Base-by-base conservation (phyloP, 495 filamentous ascomycete genomes). In the Trichoderma orchidacearum region DNA sequence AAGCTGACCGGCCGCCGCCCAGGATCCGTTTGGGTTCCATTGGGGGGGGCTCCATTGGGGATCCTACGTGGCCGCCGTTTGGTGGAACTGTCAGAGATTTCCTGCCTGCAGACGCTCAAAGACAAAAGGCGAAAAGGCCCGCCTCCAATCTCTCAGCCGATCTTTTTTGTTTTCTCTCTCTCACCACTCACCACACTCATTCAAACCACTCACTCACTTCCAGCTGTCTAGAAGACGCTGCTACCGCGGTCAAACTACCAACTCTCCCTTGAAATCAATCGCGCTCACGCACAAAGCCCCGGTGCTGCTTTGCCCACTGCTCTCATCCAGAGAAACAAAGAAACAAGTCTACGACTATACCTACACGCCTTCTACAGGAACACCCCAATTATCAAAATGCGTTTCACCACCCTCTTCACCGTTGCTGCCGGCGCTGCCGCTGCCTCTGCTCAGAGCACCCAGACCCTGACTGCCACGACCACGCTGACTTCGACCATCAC, bases 401-500 rank as follows among this genome's bases (percentile, higher is more conserved):
- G 67, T 58, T 66, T 66, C 58, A 66, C 68, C 62, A 66, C 62
- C 62, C 57, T 70, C 62, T 32, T 67, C 63, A 51, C 61, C 57
- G 53, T 65, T 58, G 59, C 63, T 30, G 61, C 62, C 61, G 58
- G 63, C 48, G 58, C 66, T 30, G 30, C 68, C 56, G 65, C 60
- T 29, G 52, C 59, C 56, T 65, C 63, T 30, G 62, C 63, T 38
- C 57, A 63, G 41, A 66, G 56, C 58, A 72, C 66, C 51, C 66
- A 66, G 32, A 74, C 74, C 41, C 68, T 71, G 58, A 75, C 72
- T 27, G 64, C 66, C 55, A 72, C 70, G 57, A 59, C 72, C 61
- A 75, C 73, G 31, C 60, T 67, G 54, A 75, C 72, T 29, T 61
- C 75, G 63, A 76, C 75, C 61, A 70, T 76, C 61, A 75, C 72